Evolutionary conservation across 2,329 filamentous ascomycete species (phyloP).

Genomic region (Colletotrichum sp.): DNA sequence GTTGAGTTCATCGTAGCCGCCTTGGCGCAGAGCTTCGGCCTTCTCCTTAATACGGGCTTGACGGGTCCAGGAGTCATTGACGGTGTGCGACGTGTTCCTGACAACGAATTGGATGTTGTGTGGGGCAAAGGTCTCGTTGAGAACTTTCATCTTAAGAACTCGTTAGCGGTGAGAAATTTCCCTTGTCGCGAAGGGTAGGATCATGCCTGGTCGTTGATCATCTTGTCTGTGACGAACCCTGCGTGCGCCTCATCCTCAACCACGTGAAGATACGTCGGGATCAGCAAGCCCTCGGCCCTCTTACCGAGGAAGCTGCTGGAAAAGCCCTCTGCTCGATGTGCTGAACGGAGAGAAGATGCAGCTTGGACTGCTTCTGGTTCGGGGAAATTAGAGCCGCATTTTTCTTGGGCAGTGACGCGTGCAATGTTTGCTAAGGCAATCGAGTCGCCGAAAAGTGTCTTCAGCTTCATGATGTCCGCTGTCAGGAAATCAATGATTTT

Average conservation of each 20-base stretch:
- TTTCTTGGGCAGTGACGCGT: not conserved
- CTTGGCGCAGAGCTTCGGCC: slow-evolving; percentile 31
- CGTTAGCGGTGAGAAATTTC: not conserved
- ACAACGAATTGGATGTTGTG: slow-evolving; percentile 18
- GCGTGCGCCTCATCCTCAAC: slow-evolving; percentile 1
- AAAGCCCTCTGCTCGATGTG: not conserved
- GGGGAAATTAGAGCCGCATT: not conserved
- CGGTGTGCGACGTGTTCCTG: not conserved
- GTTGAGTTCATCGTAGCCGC: slow-evolving; percentile 43
- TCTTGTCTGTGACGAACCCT: not conserved
- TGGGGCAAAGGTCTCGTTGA: slow-evolving; percentile 8
- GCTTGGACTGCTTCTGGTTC: not conserved
- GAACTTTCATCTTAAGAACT: not conserved
- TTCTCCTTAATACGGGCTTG: slow-evolving; percentile 8
- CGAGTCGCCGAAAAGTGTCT: not conserved
- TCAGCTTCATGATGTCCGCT: not conserved
- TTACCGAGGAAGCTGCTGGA: not conserved
- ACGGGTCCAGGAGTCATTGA: slow-evolving; percentile 12
- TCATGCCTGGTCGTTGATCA: slow-evolving; percentile 5
- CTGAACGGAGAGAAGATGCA: not conserved
- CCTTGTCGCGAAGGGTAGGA: too few species aligned
- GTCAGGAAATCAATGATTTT: too few species aligned
- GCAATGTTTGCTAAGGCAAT: not conserved
- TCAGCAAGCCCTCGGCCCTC: not conserved
- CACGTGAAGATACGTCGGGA: slow-evolving; percentile 13